phyloP scores from a whole-genome alignment of 163 green algal species.

The Volvox carteri region DNA sequence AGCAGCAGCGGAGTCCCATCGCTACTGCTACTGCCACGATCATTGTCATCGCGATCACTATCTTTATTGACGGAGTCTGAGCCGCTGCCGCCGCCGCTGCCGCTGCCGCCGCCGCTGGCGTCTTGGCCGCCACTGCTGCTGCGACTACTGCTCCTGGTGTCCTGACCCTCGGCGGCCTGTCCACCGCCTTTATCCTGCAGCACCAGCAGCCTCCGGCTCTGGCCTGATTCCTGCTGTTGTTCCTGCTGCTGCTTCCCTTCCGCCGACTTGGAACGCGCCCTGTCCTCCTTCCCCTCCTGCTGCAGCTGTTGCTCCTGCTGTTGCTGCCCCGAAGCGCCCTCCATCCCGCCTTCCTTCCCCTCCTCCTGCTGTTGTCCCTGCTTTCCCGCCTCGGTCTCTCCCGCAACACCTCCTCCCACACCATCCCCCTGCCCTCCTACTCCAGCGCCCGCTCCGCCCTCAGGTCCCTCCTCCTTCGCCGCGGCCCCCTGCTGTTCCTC shows the following conservation, averaged over 20 bases:
- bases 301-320: slow-evolving; percentile 10
- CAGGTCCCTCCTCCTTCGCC: neutral
- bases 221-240: neutral
- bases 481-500: neutral
- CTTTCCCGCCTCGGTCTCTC: neutral
- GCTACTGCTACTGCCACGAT: no score
- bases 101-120: neutral
- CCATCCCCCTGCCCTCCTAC: neutral
- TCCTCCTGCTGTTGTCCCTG: neutral
- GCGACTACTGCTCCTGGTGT: neutral
- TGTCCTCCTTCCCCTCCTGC: neutral
- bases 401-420: neutral
- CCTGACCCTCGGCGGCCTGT: no score
- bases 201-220: neutral
- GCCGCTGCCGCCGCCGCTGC: no score
- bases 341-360: neutral
- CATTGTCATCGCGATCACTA: no score
- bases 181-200: neutral
- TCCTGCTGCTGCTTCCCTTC: neutral
- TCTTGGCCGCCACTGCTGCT: neutral
- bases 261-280: neutral
- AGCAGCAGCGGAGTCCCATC: neutral
- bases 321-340: neutral
- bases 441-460: neutral
- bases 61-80: neutral